phyloP scores from a whole-genome alignment of 2,329 filamentous ascomycete species.

The Verticillium nonalfalfae region DNA sequence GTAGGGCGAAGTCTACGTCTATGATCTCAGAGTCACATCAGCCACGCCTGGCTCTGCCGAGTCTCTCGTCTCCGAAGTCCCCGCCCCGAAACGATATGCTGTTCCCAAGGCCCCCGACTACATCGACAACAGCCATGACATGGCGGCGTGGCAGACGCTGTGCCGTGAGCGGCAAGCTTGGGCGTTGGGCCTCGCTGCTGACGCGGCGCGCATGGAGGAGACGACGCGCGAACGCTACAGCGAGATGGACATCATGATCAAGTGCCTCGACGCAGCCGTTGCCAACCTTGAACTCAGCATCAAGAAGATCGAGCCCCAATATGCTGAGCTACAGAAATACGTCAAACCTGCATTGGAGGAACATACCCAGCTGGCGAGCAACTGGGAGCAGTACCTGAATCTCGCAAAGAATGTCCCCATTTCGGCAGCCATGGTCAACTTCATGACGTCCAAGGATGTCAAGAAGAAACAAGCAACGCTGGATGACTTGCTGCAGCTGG shows the following conservation, averaged over 20 bases:
- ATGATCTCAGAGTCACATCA: slow-evolving; percentile 71
- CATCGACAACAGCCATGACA: slow-evolving; percentile 70
- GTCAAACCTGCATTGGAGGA: slow-evolving; percentile 60
- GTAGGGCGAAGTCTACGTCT: slow-evolving; percentile 85
- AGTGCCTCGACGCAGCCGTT: slow-evolving; percentile 77
- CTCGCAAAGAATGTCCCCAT: slow-evolving; percentile 60
- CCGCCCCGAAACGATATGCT: slow-evolving; percentile 47
- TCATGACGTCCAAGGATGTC: slow-evolving; percentile 48
- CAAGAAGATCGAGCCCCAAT: slow-evolving; percentile 64
- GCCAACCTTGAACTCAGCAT: slow-evolving; percentile 76
- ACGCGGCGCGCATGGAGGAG: slow-evolving; percentile 60
- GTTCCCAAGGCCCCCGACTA: slow-evolving; percentile 71
- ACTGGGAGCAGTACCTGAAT: slow-evolving; percentile 63
- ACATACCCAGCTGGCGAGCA: slow-evolving; percentile 54
- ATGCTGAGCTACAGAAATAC: slow-evolving; percentile 66
- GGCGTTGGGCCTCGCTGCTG: slow-evolving; percentile 65
- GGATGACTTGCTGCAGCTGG: slow-evolving; percentile 69
- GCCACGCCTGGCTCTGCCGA: slow-evolving; percentile 37
- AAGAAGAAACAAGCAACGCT: slow-evolving; percentile 50
- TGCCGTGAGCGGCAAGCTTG: slow-evolving; percentile 77
- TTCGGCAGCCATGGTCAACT: slow-evolving; percentile 57
- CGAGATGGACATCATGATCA: slow-evolving; percentile 71
- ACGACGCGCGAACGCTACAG: slow-evolving; percentile 59
- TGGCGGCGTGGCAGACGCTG: slow-evolving; percentile 82
- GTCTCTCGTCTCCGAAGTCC: slow-evolving; percentile 39